Evolutionary conservation across 2,329 filamentous ascomycete species (phyloP).

Genomic region (Scedosporium boydii): DNA sequence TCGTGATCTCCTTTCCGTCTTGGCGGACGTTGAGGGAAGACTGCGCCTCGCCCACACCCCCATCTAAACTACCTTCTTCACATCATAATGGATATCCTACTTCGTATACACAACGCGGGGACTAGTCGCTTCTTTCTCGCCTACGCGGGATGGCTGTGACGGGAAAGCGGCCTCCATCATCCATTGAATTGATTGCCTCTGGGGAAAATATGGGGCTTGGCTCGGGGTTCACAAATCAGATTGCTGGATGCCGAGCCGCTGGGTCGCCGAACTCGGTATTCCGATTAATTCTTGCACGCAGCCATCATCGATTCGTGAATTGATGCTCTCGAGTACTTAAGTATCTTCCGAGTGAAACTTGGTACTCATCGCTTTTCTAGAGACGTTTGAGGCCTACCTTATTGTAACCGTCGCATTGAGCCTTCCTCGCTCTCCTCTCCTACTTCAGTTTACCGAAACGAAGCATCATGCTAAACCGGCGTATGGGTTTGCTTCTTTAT

Average conservation of each 20-base stretch:
- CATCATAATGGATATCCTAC: not conserved
- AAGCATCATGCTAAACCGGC: not conserved
- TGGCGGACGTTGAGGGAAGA: not conserved
- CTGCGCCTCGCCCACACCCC: not conserved
- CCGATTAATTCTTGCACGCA: too few relatives aligned
- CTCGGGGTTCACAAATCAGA: too few relatives aligned
- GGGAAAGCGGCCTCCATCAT: too few relatives aligned
- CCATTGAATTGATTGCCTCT: too few relatives aligned
- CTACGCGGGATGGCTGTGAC: too few relatives aligned
- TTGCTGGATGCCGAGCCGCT: too few relatives aligned
- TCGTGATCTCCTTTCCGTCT: not conserved
- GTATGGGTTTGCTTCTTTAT: not conserved
- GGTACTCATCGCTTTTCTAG: too few relatives aligned
- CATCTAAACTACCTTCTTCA: not conserved
- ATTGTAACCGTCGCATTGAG: not conserved
- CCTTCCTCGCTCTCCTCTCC: not conserved
- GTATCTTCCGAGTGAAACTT: too few relatives aligned
- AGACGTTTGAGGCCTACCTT: too few relatives aligned
- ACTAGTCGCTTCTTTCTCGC: not conserved
- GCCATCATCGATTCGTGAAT: too few relatives aligned
- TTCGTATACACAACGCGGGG: not conserved
- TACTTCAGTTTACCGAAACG: conserved; percentile 2
- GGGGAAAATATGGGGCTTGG: too few relatives aligned
- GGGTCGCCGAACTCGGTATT: too few relatives aligned
- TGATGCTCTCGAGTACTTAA: not conserved